Conservation (phyloP, 345 rosid genomes). For the Salix caprea region DNA sequence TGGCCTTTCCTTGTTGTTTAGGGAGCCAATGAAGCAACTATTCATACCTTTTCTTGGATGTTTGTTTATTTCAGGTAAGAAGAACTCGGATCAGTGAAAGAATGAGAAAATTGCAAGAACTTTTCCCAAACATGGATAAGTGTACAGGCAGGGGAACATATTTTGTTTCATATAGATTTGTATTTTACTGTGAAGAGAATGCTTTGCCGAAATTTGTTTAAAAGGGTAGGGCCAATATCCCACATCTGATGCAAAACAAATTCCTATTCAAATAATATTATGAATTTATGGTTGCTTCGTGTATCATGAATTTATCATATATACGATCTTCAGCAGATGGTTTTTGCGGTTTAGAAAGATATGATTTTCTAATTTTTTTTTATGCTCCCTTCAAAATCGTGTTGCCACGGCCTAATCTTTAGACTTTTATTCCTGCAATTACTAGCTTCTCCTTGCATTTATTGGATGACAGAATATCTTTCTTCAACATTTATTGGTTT, state of each 20-base stretch:
- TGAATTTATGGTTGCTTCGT: neutral
- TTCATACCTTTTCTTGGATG: too few species aligned
- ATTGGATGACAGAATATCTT: neutral
- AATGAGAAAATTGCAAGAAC: too few species aligned
- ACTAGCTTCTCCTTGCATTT: neutral
- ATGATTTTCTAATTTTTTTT: neutral
- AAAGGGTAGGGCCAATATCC: neutral
- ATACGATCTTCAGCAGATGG: neutral
- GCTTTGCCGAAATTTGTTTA: neutral
- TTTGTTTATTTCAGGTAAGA: too few species aligned
- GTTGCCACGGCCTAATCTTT: too few species aligned
- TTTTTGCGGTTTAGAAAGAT: neutral
- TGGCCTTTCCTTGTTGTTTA: too few species aligned
- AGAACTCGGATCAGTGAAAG: too few species aligned
- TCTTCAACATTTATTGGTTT: neutral
- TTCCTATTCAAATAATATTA: conserved; percentile 7
- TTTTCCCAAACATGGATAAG: too few species aligned
- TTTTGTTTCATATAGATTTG: neutral
- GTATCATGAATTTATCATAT: conserved; percentile 4
- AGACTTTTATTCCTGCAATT: neutral
- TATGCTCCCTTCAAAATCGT: too few species aligned
- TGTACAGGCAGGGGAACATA: neutral
- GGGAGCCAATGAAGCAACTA: too few species aligned
- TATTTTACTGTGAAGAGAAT: too few species aligned
- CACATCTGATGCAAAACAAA: neutral